Evolutionary conservation across 345 rosid species (phyloP).

Genomic region (Eucalyptus curtisii): DNA sequence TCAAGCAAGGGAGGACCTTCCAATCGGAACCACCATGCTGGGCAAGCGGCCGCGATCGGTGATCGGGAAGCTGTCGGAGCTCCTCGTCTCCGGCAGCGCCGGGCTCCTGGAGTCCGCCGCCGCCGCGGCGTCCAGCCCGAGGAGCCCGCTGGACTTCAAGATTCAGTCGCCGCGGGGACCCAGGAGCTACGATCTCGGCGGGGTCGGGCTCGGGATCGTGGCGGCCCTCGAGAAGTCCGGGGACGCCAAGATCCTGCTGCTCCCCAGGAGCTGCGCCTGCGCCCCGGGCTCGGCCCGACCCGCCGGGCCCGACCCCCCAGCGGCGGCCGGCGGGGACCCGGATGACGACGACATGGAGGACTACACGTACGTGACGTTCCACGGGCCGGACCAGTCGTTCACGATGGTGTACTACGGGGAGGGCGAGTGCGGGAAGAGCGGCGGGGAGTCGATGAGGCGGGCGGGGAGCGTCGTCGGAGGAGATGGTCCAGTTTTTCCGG

Average conservation of each 20-base stretch:
- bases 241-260: constrained; percentile 3
- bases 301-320: neutral
- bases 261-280: constrained; percentile 11
- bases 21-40: constrained; percentile 19
- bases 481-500: constrained; percentile 9
- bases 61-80: constrained; percentile 60
- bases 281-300: neutral
- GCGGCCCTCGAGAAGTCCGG: constrained; percentile 57
- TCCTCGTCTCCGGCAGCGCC: constrained; percentile 43
- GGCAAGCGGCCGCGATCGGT: constrained; percentile 59
- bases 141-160: constrained; percentile 54
- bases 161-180: constrained; percentile 49
- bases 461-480: neutral
- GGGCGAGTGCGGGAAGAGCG: neutral
- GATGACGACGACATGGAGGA: constrained; percentile 43
- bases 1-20: neutral
- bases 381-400: constrained; percentile 27
- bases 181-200: constrained; percentile 38
- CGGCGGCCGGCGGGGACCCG: neutral
- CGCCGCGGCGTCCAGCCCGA: constrained; percentile 24
- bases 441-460: neutral
- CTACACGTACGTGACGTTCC: constrained; percentile 52
- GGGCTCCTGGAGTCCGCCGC: constrained; percentile 8
- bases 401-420: constrained; percentile 51
- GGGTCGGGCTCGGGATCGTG: constrained; percentile 74